Percentiles rank a stretch among this genome's conserved stretches.
Evolutionary conservation across 805 yeast species (phyloP).

Genomic region (Lipomyces japonicus): DNA sequence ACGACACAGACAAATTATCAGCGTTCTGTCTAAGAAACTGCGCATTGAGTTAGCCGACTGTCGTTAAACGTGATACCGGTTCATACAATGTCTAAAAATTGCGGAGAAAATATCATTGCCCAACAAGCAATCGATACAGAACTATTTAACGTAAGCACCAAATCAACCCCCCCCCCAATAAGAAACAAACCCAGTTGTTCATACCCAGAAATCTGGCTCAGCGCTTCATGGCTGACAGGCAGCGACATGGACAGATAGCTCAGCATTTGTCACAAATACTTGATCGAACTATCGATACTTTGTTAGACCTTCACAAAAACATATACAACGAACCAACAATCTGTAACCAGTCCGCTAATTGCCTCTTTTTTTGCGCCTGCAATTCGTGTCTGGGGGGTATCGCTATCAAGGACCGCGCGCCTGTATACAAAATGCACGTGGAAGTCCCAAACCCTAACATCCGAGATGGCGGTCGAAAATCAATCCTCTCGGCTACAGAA

Average conservation of each 20-base stretch:
- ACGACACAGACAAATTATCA: constrained; percentile 83
- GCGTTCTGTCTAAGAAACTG: constrained; percentile 72
- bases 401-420: too few relatives aligned
- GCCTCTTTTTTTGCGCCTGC: too few relatives aligned
- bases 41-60: background rate
- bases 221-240: constrained; percentile 19
- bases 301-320: too few relatives aligned
- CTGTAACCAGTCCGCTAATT: too few relatives aligned
- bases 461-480: too few relatives aligned
- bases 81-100: constrained; percentile 74
- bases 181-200: background rate
- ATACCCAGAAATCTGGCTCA: constrained; percentile 24
- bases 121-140: constrained; percentile 95
- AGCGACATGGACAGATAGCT: background rate
- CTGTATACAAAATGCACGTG: too few relatives aligned
- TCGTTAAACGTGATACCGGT: background rate
- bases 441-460: too few relatives aligned
- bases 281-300: too few relatives aligned
- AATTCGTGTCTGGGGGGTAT: too few relatives aligned
- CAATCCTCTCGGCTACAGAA: too few relatives aligned
- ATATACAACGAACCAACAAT: too few relatives aligned
- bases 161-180: constrained; percentile 31
- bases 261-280: too few relatives aligned
- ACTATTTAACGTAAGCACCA: constrained; percentile 57
- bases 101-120: constrained; percentile 97